Evolutionary conservation across 2,329 filamentous ascomycete species (phyloP), one percentile per base, ranked within the genome.

Genomic region (Epichloe scottii): DNA sequence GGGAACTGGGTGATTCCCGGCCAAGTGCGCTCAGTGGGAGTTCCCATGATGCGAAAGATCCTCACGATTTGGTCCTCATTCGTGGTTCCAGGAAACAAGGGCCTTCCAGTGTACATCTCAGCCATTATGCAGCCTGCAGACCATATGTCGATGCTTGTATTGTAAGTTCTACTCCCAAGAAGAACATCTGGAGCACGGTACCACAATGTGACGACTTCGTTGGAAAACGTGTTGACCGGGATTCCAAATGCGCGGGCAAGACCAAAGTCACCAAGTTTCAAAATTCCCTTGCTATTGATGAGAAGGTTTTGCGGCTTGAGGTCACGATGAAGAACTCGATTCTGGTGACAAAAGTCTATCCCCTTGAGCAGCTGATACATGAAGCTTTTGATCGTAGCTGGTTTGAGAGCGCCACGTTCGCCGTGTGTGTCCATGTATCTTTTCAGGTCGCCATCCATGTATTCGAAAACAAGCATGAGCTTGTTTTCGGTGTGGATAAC

Each of bases 401-500:
- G 87, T 66, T 95, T 90, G 51, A 98, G 77, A 46, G 89, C 88
- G 55, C 93, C 91, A 49, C 89, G 80, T 60, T 96, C 89, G 62
- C 90, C 89, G 53, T 89, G 79, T 6, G 84, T 87, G 67, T 98
- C 93, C 93, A 98, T 98, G 71, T 96, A 97, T 65, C 94, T 89
- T 75, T 98, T 98, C 11, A 98, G 74, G 64, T 98, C 93, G 66
- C 90, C 89, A 70, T 98, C 93, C 91, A 98, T 96, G 70, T 84
- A 95, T 69, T 98, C 93, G 61, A 98, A 98, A 10, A 98, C 93
- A 40, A 98, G 83, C 93, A 98, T 98, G 52, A 98, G 82, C 69
- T 98, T 98, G 72, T 97, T 98, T 74, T 98, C 93, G 53, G 93
- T 98, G 70, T 98, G 93, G 62, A 98, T 97, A 51, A 98, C 93